These are phyloP conservation scores for Vaccinium macrocarpon DNA, from an alignment of 148 eudicot genomes.

Conservation along the genomic window DNA sequence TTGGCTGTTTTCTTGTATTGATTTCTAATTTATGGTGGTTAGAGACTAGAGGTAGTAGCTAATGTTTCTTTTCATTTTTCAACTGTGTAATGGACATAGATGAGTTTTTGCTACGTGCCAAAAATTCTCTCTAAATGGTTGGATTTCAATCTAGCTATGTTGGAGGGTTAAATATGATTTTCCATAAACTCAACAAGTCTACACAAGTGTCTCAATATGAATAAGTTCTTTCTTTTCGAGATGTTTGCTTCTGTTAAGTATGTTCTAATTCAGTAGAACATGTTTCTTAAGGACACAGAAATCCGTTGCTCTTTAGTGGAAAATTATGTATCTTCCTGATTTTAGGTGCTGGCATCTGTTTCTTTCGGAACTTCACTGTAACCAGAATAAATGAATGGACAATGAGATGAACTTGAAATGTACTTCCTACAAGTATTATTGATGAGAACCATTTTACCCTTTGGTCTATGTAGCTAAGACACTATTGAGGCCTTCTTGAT, in stretches of 20 bases:
- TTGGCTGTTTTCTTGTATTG: background rate
- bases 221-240: background rate
- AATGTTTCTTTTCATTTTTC: background rate
- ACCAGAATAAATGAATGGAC: background rate
- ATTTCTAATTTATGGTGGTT: background rate
- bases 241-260: background rate
- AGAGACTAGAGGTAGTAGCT: background rate
- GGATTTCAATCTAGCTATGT: background rate
- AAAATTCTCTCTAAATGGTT: background rate
- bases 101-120: background rate
- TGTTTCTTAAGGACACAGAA: background rate
- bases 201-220: background rate
- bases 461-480: background rate
- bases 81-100: background rate
- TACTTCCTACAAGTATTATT: background rate
- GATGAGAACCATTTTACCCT: background rate
- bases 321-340: background rate
- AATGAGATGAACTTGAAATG: background rate
- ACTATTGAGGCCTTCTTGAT: background rate
- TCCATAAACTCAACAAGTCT: background rate
- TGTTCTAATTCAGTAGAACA: background rate
- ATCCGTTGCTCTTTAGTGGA: background rate
- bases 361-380: background rate
- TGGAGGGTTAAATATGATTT: background rate
- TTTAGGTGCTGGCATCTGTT: background rate